Percentiles rank a stretch among this genome's conserved stretches.
Conservation (phyloP, 129 eudicot genomes). For the Heracleum sosnowskyi region DNA sequence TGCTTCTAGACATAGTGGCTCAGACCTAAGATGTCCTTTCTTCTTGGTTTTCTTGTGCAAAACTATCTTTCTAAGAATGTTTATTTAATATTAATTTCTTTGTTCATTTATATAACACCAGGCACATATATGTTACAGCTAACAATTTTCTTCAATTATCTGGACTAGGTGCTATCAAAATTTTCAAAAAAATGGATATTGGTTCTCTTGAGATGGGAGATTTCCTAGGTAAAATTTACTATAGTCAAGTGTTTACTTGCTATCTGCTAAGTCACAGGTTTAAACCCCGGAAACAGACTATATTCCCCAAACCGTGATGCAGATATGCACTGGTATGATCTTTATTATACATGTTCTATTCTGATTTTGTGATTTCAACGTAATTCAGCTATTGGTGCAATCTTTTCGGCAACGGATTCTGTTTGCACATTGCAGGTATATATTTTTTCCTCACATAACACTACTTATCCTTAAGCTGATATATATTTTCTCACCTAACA, state of each 20-base stretch:
- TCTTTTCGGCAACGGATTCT: slow-evolving; percentile 70
- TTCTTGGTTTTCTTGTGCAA: not conserved
- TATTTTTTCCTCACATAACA: slow-evolving; percentile 13
- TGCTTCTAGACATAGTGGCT: not conserved
- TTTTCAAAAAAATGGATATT: slow-evolving; percentile 57
- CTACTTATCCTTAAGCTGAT: slow-evolving; percentile 6
- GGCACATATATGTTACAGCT: slow-evolving; percentile 5
- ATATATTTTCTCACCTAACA: slow-evolving; percentile 7
- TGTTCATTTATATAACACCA: not conserved
- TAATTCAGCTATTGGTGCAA: slow-evolving; percentile 46
- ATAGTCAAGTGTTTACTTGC: slow-evolving; percentile 2
- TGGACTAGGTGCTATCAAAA: slow-evolving; percentile 50
- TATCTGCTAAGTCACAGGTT: slow-evolving; percentile 1
- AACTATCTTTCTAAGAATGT: slow-evolving; percentile 5
- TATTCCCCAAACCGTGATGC: not conserved
- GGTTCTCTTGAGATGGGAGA: slow-evolving; percentile 66
- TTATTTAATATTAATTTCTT: not conserved
- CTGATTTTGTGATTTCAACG: not conserved
- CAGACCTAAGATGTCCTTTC: not conserved
- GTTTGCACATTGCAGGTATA: slow-evolving; percentile 68
- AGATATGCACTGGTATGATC: not conserved
- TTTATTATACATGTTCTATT: not conserved
- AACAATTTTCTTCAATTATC: slow-evolving; percentile 12
- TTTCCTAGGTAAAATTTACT: slow-evolving; percentile 46
- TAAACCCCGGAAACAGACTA: not conserved